Percentiles rank a stretch among this genome's conserved stretches.
Conservation (phyloP, 306 rosid genomes). For the Calophaca sinica region DNA sequence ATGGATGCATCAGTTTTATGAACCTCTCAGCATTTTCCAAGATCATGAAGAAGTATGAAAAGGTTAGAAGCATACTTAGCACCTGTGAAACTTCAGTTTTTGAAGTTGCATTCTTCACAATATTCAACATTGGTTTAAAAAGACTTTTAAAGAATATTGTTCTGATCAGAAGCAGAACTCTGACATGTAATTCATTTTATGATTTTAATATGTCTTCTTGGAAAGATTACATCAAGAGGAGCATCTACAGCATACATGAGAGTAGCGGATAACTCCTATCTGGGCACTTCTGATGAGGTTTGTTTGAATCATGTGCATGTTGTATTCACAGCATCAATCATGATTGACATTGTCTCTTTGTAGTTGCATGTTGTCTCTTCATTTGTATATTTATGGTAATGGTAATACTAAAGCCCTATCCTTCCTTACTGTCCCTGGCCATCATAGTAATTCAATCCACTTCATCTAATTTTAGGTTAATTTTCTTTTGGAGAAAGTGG, state of each 20-base stretch:
- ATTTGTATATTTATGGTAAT: too few species aligned
- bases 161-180: slow-evolving; percentile 19
- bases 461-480: slow-evolving; percentile 50
- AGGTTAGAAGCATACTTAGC: slow-evolving; percentile 57
- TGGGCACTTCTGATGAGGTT: slow-evolving; percentile 78
- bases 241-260: slow-evolving; percentile 68
- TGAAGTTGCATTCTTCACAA: slow-evolving; percentile 1
- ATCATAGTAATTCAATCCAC: slow-evolving; percentile 13
- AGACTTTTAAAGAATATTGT: not conserved
- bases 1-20: slow-evolving; percentile 55
- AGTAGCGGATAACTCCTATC: slow-evolving; percentile 69
- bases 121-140: slow-evolving; percentile 3
- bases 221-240: slow-evolving; percentile 66
- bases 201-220: slow-evolving; percentile 21
- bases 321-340: too few species aligned
- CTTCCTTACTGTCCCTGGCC: not conserved
- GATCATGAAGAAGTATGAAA: slow-evolving; percentile 83
- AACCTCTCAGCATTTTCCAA: slow-evolving; percentile 87
- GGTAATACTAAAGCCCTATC: too few species aligned
- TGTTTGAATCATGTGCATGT: slow-evolving; percentile 29
- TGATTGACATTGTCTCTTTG: too few species aligned
- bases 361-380: too few species aligned
- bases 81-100: slow-evolving; percentile 14
- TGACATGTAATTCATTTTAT: slow-evolving; percentile 23
- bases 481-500: slow-evolving; percentile 65